Evolutionary conservation across 2,329 filamentous ascomycete species (phyloP).

Genomic region (Talaromyces sp.): DNA sequence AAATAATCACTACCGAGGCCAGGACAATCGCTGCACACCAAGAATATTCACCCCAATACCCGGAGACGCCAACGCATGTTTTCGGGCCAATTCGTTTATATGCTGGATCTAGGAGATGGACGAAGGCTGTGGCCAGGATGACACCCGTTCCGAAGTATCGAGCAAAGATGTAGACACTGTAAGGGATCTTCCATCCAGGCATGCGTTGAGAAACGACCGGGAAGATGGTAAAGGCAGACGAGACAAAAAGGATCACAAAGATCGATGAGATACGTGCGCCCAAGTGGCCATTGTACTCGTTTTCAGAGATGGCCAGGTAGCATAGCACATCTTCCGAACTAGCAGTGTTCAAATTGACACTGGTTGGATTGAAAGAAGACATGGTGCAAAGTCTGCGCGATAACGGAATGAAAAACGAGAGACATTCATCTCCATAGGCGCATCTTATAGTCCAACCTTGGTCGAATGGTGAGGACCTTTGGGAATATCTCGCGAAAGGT

Average conservation of each 20-base stretch:
- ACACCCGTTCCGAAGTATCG: constrained; percentile 52
- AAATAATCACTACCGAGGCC: constrained; percentile 52
- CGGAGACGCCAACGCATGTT: constrained; percentile 56
- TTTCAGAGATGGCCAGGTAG: constrained; percentile 48
- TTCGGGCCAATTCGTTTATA: constrained; percentile 47
- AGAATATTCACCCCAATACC: constrained; percentile 52
- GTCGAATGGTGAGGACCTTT: constrained; percentile 8
- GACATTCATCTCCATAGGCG: background rate
- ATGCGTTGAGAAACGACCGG: constrained; percentile 46
- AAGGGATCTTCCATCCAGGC: constrained; percentile 40
- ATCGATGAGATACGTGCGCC: constrained; percentile 48
- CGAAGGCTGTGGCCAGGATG: constrained; percentile 51
- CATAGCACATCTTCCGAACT: constrained; percentile 53
- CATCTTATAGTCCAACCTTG: background rate
- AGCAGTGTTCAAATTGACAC: constrained; percentile 47
- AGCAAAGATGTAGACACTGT: constrained; percentile 48
- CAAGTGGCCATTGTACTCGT: constrained; percentile 58
- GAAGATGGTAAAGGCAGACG: constrained; percentile 45
- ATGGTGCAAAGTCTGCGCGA: constrained; percentile 5
- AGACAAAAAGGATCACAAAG: constrained; percentile 48
- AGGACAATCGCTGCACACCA: constrained; percentile 58
- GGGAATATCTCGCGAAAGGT: background rate
- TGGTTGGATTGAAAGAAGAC: constrained; percentile 38
- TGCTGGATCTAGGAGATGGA: constrained; percentile 49
- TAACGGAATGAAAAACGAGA: background rate